Base-by-base conservation (phyloP, 176 grass and related monocot species). In the Typha latifolia region DNA sequence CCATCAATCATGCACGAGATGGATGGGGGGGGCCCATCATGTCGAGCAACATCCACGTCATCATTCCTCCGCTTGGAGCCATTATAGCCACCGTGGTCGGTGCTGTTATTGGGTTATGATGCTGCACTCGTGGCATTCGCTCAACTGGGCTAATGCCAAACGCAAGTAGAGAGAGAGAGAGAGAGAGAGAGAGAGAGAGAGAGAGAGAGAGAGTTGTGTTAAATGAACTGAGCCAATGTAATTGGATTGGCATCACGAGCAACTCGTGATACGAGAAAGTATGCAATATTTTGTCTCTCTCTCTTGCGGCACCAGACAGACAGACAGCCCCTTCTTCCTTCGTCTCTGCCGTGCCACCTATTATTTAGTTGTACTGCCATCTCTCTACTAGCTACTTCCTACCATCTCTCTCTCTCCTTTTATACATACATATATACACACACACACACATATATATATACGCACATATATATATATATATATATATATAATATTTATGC, bases 41-140 rank as follows among this genome's bases (percentile, higher is more conserved):
- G 53, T 59, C 4, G 53, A 47, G 4, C 32, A 3, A 20, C 63
- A 34, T 31, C 63, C 63, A 65, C 63, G 16, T 65, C 63, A 65
- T 65, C 63, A 65, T 65, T 65, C 63, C 32, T 14, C n/a, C 2
- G 53, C 16, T 61, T 61, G 56, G 32, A 37, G 16, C 63, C 63
- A 64, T 47, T 18, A 37, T 43, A 47, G 37, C 20, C 53, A 3
- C 53, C 53, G 9, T 59, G 15, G 53, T 22, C 20, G 68, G 26
- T 70, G 68, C 20, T 70, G 51, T 70, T 70, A 70, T 70, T 70
- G 68, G 68, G 51, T 51, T 32, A 70, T 70, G 68, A 69, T 69
- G 66, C 23, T 37, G 26, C 51, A 37, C 26, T 12, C 68, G 51
- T 70, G 68, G 32, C 68, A 20, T 19, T 12, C 50, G 21, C 29